Evolutionary conservation across 805 yeast genomes (phyloP).

Genomic region (Candida germanica): DNA sequence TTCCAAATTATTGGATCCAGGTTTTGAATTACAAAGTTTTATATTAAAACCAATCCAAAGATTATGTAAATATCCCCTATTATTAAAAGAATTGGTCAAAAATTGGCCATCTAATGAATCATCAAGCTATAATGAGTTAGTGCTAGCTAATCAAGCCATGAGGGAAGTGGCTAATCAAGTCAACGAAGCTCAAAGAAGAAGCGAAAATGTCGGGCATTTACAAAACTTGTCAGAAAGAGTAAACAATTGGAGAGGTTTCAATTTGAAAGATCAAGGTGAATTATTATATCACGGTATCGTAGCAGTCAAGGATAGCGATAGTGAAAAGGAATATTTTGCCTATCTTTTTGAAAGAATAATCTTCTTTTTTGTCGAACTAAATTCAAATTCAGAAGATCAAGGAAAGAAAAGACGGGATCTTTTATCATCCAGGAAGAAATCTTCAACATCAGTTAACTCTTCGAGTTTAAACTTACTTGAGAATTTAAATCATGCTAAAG

Average conservation of each 20-base stretch:
- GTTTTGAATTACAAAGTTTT: slow-evolving; percentile 85
- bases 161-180: slow-evolving; percentile 83
- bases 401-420: slow-evolving; percentile 37
- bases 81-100: slow-evolving; percentile 73
- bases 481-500: slow-evolving; percentile 28
- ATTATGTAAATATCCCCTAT: slow-evolving; percentile 88
- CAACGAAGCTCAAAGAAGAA: slow-evolving; percentile 89
- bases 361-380: slow-evolving; percentile 42
- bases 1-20: slow-evolving; percentile 67
- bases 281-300: slow-evolving; percentile 72
- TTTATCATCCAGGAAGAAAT: slow-evolving; percentile 49
- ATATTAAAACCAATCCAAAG: slow-evolving; percentile 94
- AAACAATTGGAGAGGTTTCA: slow-evolving; percentile 89
- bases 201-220: slow-evolving; percentile 76
- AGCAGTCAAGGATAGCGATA: slow-evolving; percentile 62
- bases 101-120: slow-evolving; percentile 32
- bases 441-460: slow-evolving; percentile 39
- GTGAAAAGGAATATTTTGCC: slow-evolving; percentile 84
- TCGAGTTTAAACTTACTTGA: slow-evolving; percentile 37
- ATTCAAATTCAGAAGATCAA: slow-evolving; percentile 20
- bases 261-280: slow-evolving; percentile 77
- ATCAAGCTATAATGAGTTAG: slow-evolving; percentile 56
- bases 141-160: slow-evolving; percentile 66
- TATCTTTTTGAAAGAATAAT: slow-evolving; percentile 75
- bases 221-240: slow-evolving; percentile 72